Evolutionary conservation across 257 asterid species (phyloP).

Genomic region (Przewalskia tangutica): DNA sequence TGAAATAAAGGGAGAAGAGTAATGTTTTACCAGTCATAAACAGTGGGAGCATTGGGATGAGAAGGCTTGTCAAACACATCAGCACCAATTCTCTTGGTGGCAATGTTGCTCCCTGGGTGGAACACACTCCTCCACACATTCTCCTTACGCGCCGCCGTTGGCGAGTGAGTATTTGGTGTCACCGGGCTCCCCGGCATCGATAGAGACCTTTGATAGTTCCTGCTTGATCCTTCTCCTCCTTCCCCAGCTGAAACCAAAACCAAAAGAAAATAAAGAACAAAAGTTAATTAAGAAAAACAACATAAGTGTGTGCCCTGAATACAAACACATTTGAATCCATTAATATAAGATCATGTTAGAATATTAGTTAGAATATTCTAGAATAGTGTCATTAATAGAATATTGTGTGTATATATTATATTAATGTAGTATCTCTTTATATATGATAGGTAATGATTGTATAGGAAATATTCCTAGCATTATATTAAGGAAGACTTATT

Average conservation of each 20-base stretch:
- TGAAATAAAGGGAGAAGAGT: neutral
- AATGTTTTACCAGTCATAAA: constrained; percentile 70
- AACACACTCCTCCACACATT: constrained; percentile 98
- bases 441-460: too few species aligned
- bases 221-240: constrained; percentile 28
- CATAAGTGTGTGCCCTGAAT: too few species aligned
- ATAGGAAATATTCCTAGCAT: too few species aligned
- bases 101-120: constrained; percentile 86
- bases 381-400: too few species aligned
- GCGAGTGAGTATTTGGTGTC: constrained; percentile 45
- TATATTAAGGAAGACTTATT: too few species aligned
- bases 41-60: constrained; percentile 76
- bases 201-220: constrained; percentile 37
- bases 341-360: too few species aligned
- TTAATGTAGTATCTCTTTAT: too few species aligned
- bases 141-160: constrained; percentile 38
- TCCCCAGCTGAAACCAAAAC: constrained; percentile 12
- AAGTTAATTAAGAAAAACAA: too few species aligned
- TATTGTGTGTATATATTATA: too few species aligned
- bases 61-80: constrained; percentile 69
- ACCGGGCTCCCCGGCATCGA: constrained; percentile 39
- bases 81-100: constrained; percentile 63
- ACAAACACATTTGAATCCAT: too few species aligned
- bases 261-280: too few species aligned
- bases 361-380: too few species aligned